These are phyloP conservation scores for Termitomyces sp. DNA, from an alignment of 768 basidiomycete genomes.

Conservation along the genomic window DNA sequence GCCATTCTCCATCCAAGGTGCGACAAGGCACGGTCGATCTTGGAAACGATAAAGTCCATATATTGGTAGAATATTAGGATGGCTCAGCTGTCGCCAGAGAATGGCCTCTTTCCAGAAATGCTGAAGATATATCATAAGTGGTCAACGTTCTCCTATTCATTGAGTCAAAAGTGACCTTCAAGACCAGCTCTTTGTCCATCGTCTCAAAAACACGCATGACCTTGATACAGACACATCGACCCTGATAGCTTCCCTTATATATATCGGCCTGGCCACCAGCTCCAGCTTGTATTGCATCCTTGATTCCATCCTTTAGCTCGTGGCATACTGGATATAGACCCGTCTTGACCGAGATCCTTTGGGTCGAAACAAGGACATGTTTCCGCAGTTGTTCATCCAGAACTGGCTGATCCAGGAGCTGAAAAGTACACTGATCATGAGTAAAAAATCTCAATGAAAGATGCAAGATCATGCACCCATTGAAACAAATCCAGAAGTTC, in stretches of 20 bases:
- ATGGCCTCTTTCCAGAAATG: constrained; percentile 12
- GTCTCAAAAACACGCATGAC: not conserved
- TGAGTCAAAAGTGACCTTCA: not conserved
- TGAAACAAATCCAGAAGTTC: not conserved
- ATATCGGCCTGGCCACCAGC: constrained; percentile 8
- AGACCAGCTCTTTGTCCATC: not conserved
- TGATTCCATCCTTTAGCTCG: not conserved
- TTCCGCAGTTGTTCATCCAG: not conserved
- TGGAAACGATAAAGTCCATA: constrained; percentile 27
- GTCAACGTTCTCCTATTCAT: not conserved
- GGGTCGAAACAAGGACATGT: not conserved
- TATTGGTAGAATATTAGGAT: constrained; percentile 31
- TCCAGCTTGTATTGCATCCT: not conserved
- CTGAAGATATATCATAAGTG: not conserved
- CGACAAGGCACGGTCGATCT: constrained; percentile 30
- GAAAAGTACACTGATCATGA: not conserved
- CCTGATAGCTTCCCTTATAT: constrained; percentile 1
- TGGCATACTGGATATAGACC: constrained; percentile 2
- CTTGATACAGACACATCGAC: constrained; percentile 4
- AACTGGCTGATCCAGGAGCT: constrained; percentile 2
- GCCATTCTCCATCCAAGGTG: constrained; percentile 37
- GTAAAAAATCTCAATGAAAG: not conserved
- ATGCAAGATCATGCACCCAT: not conserved
- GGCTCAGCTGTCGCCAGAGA: constrained; percentile 14
- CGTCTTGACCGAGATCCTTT: not conserved